These are phyloP conservation scores for Rhododendron molle DNA, from an alignment of 148 eudicot species.

Conservation along the genomic window DNA sequence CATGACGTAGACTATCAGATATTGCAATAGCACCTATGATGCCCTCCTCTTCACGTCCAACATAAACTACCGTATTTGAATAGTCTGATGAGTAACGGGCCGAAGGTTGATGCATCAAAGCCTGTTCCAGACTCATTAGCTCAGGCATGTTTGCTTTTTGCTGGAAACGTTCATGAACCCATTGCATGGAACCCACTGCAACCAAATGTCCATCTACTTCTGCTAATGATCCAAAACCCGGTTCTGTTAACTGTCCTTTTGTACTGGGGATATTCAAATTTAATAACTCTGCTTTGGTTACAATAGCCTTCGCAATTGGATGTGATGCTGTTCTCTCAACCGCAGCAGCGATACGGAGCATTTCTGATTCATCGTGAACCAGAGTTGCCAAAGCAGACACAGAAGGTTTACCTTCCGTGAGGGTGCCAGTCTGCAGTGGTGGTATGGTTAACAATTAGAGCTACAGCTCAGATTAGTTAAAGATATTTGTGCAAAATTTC, in stretches of 20 bases:
- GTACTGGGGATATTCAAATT: slow-evolving; percentile 59
- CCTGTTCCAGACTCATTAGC: slow-evolving; percentile 39
- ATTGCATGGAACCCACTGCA: slow-evolving; percentile 80
- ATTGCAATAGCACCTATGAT: slow-evolving; percentile 83
- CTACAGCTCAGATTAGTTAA: background rate
- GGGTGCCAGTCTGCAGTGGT: slow-evolving; percentile 80
- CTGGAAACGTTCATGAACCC: slow-evolving; percentile 75
- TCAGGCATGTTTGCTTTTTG: slow-evolving; percentile 39
- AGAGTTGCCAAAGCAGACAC: slow-evolving; percentile 66
- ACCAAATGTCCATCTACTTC: slow-evolving; percentile 87
- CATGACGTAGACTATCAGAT: slow-evolving; percentile 66
- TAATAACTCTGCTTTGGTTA: slow-evolving; percentile 66
- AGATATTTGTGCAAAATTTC: background rate
- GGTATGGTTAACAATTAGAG: background rate
- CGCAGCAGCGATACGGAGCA: slow-evolving; percentile 88
- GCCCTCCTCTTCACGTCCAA: slow-evolving; percentile 92
- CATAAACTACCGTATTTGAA: slow-evolving; percentile 75
- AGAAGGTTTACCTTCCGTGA: slow-evolving; percentile 90
- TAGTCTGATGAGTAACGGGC: slow-evolving; percentile 30
- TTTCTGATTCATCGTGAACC: slow-evolving; percentile 47
- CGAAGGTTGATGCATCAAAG: slow-evolving; percentile 37
- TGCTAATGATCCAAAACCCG: slow-evolving; percentile 92
- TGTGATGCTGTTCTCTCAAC: slow-evolving; percentile 94
- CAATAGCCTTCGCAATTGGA: slow-evolving; percentile 88
- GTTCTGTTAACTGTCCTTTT: slow-evolving; percentile 75